phyloP scores from a whole-genome alignment of 2,329 filamentous ascomycete species.

The Pseudogymnoascus sp. region DNA sequence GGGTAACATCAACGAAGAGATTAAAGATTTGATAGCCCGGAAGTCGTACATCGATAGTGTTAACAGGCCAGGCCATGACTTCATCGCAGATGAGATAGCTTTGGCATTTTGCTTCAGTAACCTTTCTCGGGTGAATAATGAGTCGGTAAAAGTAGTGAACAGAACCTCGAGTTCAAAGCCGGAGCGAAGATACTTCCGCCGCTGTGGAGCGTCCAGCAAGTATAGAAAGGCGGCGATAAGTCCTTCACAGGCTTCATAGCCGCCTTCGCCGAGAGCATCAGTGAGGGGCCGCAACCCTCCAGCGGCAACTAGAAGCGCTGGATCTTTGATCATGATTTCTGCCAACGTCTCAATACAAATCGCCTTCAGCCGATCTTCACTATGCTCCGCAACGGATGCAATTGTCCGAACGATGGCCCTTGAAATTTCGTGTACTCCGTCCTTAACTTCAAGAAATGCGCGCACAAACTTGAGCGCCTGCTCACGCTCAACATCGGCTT shows the following conservation, averaged over 20 bases:
- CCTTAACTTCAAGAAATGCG: conserved; percentile 91
- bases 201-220: conserved; percentile 74
- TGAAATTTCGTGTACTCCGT: conserved; percentile 80
- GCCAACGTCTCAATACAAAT: conserved; percentile 91
- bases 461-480: conserved; percentile 95
- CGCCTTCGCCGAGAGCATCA: conserved; percentile 84
- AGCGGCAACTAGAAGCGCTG: conserved; percentile 69
- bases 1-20: conserved; percentile 54
- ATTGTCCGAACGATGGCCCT: conserved; percentile 81
- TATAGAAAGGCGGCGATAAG: conserved; percentile 82
- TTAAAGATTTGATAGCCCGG: conserved; percentile 71
- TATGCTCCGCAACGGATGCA: conserved; percentile 77
- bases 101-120: conserved; percentile 78
- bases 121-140: conserved; percentile 50
- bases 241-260: conserved; percentile 87
- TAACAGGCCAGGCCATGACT: conserved; percentile 90
- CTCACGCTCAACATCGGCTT: conserved; percentile 93
- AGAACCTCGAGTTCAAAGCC: conserved; percentile 84
- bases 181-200: conserved; percentile 73
- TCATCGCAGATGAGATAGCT: conserved; percentile 84
- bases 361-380: conserved; percentile 63
- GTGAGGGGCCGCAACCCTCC: conserved; percentile 81
- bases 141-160: conserved; percentile 90
- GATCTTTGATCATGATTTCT: conserved; percentile 83
- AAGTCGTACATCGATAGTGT: conserved; percentile 83